These are phyloP conservation scores for Corynascus novoguineensis DNA, from an alignment of 495 filamentous ascomycete genomes.

Conservation along the genomic window DNA sequence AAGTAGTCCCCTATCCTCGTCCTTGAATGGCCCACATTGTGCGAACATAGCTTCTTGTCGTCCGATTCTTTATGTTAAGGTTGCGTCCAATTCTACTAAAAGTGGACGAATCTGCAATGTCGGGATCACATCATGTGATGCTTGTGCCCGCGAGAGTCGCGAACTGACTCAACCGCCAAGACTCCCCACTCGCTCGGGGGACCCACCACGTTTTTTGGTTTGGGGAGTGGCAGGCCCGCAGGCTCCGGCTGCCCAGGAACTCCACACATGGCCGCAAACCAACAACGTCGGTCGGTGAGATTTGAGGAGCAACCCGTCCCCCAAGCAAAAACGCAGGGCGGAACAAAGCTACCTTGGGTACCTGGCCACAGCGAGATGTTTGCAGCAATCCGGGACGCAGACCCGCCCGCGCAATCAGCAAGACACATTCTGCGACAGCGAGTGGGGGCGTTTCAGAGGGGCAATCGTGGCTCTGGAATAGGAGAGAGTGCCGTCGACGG, in stretches of 20 bases:
- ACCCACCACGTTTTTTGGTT: slow-evolving; percentile 1
- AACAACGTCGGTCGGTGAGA: background rate
- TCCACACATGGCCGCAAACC: background rate
- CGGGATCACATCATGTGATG: no score
- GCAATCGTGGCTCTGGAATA: background rate
- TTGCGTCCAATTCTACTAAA: no score
- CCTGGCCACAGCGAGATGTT: slow-evolving; percentile 7
- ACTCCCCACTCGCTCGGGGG: background rate
- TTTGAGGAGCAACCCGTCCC: no score
- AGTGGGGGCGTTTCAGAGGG: background rate
- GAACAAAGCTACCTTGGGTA: background rate
- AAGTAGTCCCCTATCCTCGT: no score
- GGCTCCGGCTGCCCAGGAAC: no score
- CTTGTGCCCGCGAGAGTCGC: no score
- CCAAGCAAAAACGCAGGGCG: background rate
- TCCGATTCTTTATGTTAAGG: no score
- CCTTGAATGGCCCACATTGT: no score
- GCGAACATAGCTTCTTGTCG: no score
- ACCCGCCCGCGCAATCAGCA: background rate
- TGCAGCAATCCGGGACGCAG: background rate
- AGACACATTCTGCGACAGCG: slow-evolving; percentile 2
- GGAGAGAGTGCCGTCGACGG: background rate
- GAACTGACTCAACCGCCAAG: no score
- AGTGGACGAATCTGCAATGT: no score
- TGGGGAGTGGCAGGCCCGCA: no score